Evolutionary conservation across 192 early-diverging fungal species (phyloP), one percentile per base, ranked within the genome.

Genomic region (Obelidium mucronatum): DNA sequence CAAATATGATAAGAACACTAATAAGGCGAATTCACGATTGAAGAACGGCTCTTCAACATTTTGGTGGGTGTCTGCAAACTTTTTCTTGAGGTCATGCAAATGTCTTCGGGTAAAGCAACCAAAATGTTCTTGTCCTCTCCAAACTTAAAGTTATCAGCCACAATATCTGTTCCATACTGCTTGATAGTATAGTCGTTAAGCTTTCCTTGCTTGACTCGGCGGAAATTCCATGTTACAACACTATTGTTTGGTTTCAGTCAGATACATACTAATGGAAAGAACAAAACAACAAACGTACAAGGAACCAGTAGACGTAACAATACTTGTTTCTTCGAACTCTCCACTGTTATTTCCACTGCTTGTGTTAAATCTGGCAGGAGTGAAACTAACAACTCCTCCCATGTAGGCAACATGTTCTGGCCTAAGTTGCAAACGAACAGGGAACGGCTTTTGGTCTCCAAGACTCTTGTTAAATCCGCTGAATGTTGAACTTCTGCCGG

Each of bases 141-240:
- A 79, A 87, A 96, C 80, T 90, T 83, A 80, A 98, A 98, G 84
- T 96, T 94, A 78, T 96, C 95, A 2, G 94, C 93, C 6, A 97
- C 95, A 24, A 98, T 91, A 13, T 83, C 76, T 44, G 94, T 92
- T 1, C 83, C 68, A 62, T 94, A 98, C 78, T 93, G 87, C 81
- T 95, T 96, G 82, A 98, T 96, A 15, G 87, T 86, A 81, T 98
- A 98, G 67, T 94, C 92, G 72, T 91, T 85, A 2, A 87, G 83
- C 40, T 93, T 90, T 8, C 93, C 93, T 44, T 83, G 80, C 80
- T 92, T 92, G n/a, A 93, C 92, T 3, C 90, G 83, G 17, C 90
- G 84, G 80, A 98, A 92, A 79, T 93, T 96, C 96, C 96, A 98
- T 15, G 93, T 92, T 58, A 98, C 90, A 36, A 97, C 94, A 81